Evolutionary conservation across 768 basidiomycete genomes (phyloP).

Genomic region (Suillus luteus): DNA sequence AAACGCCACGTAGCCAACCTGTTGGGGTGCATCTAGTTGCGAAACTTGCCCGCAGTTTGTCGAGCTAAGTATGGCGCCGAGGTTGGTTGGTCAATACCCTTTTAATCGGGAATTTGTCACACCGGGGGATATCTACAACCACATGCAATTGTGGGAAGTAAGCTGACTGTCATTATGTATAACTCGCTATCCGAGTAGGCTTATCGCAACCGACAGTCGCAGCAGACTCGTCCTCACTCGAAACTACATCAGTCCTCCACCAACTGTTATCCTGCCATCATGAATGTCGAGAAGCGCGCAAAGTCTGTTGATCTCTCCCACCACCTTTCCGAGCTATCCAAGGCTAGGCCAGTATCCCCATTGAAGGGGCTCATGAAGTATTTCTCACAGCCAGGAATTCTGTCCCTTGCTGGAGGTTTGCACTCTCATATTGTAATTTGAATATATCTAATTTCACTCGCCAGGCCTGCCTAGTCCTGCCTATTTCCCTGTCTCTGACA

Average conservation of each 20-base stretch:
- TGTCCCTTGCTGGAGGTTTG: conserved; percentile 71
- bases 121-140: not conserved
- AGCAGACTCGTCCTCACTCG: not conserved
- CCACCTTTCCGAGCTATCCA: conserved; percentile 62
- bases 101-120: no score
- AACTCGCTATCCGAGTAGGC: not conserved
- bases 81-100: not conserved
- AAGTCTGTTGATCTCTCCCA: conserved; percentile 70
- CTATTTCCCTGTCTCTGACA: conserved; percentile 68
- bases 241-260: not conserved
- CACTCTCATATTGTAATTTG: conserved; percentile 9
- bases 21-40: not conserved
- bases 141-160: conserved; percentile 1
- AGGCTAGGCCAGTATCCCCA: conserved; percentile 51
- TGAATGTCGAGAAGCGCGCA: conserved; percentile 37
- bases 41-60: not conserved
- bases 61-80: not conserved
- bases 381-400: conserved; percentile 50
- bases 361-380: conserved; percentile 71
- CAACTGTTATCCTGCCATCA: conserved; percentile 10
- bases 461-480: conserved; percentile 65
- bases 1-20: no score
- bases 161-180: not conserved
- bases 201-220: not conserved
- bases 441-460: conserved; percentile 3